Conservation (phyloP, 2,329 filamentous ascomycete genomes). For the Epichloe baconii region DNA sequence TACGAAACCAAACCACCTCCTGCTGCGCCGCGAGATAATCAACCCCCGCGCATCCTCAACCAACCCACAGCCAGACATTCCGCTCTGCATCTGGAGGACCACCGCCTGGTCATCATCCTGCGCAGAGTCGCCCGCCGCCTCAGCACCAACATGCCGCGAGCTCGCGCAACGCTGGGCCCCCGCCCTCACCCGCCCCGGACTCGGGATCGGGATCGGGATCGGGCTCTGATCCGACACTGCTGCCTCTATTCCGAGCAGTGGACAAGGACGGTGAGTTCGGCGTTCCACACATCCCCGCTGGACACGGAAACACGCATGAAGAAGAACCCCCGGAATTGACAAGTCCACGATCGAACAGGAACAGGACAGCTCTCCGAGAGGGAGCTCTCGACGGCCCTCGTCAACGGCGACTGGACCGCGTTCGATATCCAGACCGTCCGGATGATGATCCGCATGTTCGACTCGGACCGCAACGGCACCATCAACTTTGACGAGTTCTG, state of each 20-base stretch:
- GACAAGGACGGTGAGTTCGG: conserved; percentile 59
- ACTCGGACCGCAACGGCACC: conserved; percentile 74
- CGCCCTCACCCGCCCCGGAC: conserved; percentile 48
- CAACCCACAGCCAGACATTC: conserved; percentile 1
- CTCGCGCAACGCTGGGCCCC: conserved; percentile 45
- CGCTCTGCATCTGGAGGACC: not conserved
- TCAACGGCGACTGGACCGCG: conserved; percentile 90
- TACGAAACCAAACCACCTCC: conserved; percentile 38
- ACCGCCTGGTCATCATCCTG: conserved; percentile 2
- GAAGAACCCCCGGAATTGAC: not conserved
- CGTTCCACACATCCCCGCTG: no score
- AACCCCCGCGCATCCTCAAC: conserved; percentile 2
- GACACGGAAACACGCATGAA: not conserved
- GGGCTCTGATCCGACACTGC: conserved; percentile 57
- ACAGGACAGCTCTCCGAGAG: conserved; percentile 73
- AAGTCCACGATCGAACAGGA: conserved; percentile 26
- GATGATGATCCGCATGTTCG: conserved; percentile 99
- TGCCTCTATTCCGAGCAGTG: conserved; percentile 79
- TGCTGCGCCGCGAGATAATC: conserved; percentile 7
- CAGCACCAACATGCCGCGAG: conserved; percentile 32
- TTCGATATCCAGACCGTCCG: conserved; percentile 90
- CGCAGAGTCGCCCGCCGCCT: conserved; percentile 21
- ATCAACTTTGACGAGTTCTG: conserved; percentile 96
- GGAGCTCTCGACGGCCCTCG: conserved; percentile 78
- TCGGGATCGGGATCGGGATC: conserved; percentile 28